Evolutionary conservation across 176 grass and related monocot genomes (phyloP).

Genomic region (Juncus effusus): DNA sequence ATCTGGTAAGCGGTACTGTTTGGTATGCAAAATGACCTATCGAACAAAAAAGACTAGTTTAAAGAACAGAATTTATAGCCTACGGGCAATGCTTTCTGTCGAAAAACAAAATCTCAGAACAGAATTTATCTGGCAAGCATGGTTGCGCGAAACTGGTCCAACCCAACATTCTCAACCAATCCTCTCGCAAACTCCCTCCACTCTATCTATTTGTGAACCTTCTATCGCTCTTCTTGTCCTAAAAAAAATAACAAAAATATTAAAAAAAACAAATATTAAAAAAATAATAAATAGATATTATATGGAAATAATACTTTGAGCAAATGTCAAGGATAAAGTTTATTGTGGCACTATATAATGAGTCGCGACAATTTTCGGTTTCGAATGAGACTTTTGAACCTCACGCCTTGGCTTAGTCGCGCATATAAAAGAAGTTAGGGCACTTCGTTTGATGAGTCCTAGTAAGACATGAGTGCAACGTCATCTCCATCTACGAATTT

Average conservation of each 20-base stretch:
- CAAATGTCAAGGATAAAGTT: conserved; percentile 86
- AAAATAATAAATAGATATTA: conserved; percentile 9
- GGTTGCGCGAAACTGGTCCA: conserved; percentile 61
- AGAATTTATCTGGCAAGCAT: no score
- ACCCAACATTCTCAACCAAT: conserved; percentile 65
- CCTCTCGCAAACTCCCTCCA: conserved; percentile 59
- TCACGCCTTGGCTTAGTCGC: conserved; percentile 62
- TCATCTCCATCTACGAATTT: no score
- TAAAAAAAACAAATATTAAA: conserved; percentile 11
- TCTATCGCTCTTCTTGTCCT: conserved; percentile 48
- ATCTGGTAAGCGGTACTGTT: no score
- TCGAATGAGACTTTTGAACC: conserved; percentile 68
- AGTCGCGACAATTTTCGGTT: conserved; percentile 71
- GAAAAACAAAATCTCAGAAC: no score
- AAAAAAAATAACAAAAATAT: conserved; percentile 35
- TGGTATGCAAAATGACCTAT: no score
- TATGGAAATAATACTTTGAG: conserved; percentile 49
- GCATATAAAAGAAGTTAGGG: no score
- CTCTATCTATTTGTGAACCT: conserved; percentile 10
- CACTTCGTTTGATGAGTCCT: no score
- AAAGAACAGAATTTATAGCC: no score
- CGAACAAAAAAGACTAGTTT: no score
- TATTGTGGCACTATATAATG: conserved; percentile 73
- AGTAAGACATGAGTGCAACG: no score
- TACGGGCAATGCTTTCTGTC: no score